A percentile compares a stretch with the other conserved stretches of the same genome.
Conservation (phyloP, 1,284 basidiomycete species). For the Singerocomus inundabilis region DNA sequence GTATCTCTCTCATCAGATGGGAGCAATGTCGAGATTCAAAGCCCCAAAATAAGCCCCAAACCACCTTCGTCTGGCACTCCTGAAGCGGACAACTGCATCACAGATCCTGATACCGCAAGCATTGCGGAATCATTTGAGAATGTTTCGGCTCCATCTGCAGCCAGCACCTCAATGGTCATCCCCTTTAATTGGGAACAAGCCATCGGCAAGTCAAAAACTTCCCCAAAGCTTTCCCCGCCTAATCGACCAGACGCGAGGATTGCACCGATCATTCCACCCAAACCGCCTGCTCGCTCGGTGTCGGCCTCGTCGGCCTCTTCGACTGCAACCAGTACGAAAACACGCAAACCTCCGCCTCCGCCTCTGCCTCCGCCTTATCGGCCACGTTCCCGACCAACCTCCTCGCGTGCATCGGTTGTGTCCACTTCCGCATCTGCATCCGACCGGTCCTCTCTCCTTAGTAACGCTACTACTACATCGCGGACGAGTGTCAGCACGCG, state of each 20-base stretch:
- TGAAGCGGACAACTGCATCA: constrained; percentile 37
- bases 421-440: constrained; percentile 45
- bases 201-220: constrained; percentile 23
- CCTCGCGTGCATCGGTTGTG: constrained; percentile 40
- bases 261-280: constrained; percentile 30
- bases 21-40: constrained; percentile 39
- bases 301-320: constrained; percentile 30
- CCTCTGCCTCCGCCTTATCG: constrained; percentile 34
- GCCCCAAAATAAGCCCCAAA: constrained; percentile 18
- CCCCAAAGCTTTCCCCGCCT: constrained; percentile 41
- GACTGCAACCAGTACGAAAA: constrained; percentile 31
- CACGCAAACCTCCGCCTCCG: constrained; percentile 36
- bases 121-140: constrained; percentile 72
- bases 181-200: constrained; percentile 47
- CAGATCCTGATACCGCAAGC: constrained; percentile 53
- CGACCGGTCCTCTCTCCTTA: constrained; percentile 63
- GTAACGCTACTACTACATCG: constrained; percentile 44
- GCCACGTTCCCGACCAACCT: constrained; percentile 31
- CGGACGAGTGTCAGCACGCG: constrained; percentile 45
- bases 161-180: constrained; percentile 44
- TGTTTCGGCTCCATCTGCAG: constrained; percentile 47
- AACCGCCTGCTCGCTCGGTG: constrained; percentile 31
- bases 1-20: constrained; percentile 74
- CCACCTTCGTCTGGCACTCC: constrained; percentile 43
- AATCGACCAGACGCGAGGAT: constrained; percentile 41